These are phyloP conservation scores for Tetrahymena malaccensis DNA, from an alignment of 73 alveolate genomes.

Conservation along the genomic window DNA sequence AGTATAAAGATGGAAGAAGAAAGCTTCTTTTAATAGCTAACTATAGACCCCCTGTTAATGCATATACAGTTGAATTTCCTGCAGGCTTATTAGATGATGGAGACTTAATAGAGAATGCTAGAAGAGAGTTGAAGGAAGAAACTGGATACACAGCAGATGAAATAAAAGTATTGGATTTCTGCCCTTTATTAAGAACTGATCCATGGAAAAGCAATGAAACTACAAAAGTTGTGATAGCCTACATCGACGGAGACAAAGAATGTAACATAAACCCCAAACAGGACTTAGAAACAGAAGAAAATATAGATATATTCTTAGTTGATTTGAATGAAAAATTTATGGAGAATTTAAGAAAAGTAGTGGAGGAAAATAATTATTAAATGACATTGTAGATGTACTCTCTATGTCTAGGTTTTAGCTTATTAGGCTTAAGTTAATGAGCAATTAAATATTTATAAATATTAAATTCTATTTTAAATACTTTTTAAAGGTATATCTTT, in stretches of 20 bases:
- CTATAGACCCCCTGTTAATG: slow-evolving; percentile 13
- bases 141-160: slow-evolving; percentile 29
- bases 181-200: neutral
- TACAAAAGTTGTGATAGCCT: neutral
- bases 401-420: neutral
- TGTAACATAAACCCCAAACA: slow-evolving; percentile 4
- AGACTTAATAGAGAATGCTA: slow-evolving; percentile 1
- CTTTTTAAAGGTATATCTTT: too few species aligned
- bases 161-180: neutral
- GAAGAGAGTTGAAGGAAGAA: slow-evolving; percentile 40
- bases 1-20: neutral
- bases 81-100: slow-evolving; percentile 27
- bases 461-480: too few species aligned
- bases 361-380: neutral
- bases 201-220: slow-evolving; percentile 35
- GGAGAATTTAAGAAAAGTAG: neutral
- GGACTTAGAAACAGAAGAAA: slow-evolving; percentile 31
- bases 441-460: neutral
- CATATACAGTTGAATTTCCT: slow-evolving; percentile 28
- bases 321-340: neutral
- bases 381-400: neutral
- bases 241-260: slow-evolving; percentile 29
- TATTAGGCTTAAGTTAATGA: neutral
- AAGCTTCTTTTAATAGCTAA: slow-evolving; percentile 1
- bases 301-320: slow-evolving; percentile 7